phyloP scores from a whole-genome alignment of 2,329 filamentous ascomycete genomes.

The Nemania sp. region DNA sequence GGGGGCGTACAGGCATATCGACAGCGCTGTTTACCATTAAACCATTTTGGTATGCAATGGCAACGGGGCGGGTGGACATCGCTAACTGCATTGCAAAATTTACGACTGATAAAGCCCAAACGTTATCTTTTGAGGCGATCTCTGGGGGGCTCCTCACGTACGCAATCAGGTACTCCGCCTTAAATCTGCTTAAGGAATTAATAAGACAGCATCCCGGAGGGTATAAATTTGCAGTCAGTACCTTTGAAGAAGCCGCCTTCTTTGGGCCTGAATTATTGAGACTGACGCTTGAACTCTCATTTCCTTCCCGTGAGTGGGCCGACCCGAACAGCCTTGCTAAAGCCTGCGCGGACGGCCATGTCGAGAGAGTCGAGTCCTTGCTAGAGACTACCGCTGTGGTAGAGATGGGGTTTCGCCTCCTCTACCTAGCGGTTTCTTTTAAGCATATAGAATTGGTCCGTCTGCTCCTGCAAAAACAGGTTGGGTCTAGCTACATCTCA shows the following conservation, averaged over 20 bases:
- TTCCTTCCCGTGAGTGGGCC: background rate
- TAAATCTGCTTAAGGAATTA: background rate
- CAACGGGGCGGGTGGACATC: background rate
- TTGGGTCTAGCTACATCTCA: background rate
- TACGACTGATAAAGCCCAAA: background rate
- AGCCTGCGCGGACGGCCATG: conserved; percentile 3
- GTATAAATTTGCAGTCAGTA: background rate
- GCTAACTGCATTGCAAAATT: conserved; percentile 4
- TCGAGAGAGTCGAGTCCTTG: background rate
- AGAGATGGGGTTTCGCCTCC: background rate
- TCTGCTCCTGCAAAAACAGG: conserved; percentile 3
- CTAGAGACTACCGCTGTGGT: background rate
- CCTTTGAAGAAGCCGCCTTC: background rate
- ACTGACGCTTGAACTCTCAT: background rate
- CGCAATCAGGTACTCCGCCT: background rate
- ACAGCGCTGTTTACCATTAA: too few relatives aligned
- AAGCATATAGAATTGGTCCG: background rate
- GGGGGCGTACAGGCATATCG: too few relatives aligned
- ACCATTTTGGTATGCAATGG: conserved; percentile 17
- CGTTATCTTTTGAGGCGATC: background rate
- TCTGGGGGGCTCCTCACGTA: background rate
- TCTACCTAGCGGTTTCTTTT: background rate
- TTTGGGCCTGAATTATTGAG: background rate
- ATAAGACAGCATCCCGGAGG: background rate
- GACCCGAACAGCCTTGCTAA: background rate